A percentile compares a stretch with the other conserved stretches of the same genome.
Evolutionary conservation across 1,139 yeast genomes (phyloP).

Genomic region (Schwanniomyces etchellsii): DNA sequence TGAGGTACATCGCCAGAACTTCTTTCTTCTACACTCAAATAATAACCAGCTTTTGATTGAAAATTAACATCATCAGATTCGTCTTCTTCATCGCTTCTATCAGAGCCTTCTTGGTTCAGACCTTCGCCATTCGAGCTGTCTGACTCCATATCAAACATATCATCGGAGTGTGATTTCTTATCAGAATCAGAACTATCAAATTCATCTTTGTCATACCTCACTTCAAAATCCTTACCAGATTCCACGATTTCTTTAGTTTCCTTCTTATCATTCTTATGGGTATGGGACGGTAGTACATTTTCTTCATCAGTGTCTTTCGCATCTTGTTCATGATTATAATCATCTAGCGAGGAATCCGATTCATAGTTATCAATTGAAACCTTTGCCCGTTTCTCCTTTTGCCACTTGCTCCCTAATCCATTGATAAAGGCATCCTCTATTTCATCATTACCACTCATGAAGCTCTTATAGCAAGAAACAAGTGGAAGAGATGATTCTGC

Average conservation of each 20-base stretch:
- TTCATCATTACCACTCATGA: constrained; percentile 9
- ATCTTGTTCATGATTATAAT: no score
- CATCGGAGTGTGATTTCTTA: not conserved
- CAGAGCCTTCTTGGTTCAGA: constrained; percentile 1
- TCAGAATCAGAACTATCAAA: constrained; percentile 2
- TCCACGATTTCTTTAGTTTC: constrained; percentile 1
- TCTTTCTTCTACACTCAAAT: constrained; percentile 12
- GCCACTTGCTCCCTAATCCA: constrained; percentile 20
- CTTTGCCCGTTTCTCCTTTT: constrained; percentile 15
- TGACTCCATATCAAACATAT: no score
- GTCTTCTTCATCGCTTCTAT: constrained; percentile 4
- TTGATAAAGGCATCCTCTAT: constrained; percentile 14
- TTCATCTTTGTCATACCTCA: constrained; percentile 2
- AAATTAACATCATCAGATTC: constrained; percentile 5
- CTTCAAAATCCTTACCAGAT: not conserved
- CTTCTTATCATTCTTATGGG: constrained; percentile 4
- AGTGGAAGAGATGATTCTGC: no score
- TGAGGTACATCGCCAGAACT: no score
- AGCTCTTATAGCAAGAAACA: no score
- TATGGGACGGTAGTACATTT: no score
- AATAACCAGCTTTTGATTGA: constrained; percentile 10
- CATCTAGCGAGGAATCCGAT: constrained; percentile 27
- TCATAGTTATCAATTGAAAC: no score
- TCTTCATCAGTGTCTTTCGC: no score
- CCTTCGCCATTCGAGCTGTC: no score